These are phyloP conservation scores for Epicoccum nigrum DNA, from an alignment of 2,329 filamentous ascomycete genomes.

Conservation along the genomic window DNA sequence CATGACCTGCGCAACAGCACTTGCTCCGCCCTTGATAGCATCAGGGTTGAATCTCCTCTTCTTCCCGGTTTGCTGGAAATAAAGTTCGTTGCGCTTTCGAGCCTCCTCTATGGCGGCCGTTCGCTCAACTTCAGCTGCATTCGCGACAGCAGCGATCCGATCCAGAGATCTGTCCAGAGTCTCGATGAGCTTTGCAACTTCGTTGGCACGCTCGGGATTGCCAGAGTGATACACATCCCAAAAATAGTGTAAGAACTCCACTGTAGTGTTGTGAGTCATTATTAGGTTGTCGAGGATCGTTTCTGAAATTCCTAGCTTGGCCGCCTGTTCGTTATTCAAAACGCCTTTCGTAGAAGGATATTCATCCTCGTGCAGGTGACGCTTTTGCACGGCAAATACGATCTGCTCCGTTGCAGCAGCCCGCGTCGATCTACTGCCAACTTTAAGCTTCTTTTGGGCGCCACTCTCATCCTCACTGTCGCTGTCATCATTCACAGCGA, in stretches of 20 bases:
- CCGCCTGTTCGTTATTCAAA: constrained; percentile 37
- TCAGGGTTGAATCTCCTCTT: constrained; percentile 72
- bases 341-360: constrained; percentile 31
- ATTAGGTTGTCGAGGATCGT: constrained; percentile 66
- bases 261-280: constrained; percentile 87
- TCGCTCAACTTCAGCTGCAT: constrained; percentile 78
- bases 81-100: constrained; percentile 72
- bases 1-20: constrained; percentile 77
- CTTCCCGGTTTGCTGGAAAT: constrained; percentile 75
- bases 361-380: constrained; percentile 62
- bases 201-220: constrained; percentile 77
- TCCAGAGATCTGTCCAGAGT: constrained; percentile 78
- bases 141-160: constrained; percentile 79
- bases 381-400: constrained; percentile 67
- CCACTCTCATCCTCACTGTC: constrained; percentile 64
- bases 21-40: constrained; percentile 74
- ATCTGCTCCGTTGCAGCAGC: constrained; percentile 69
- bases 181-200: constrained; percentile 81
- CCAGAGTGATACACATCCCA: constrained; percentile 92
- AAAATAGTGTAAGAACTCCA: constrained; percentile 97
- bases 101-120: constrained; percentile 68
- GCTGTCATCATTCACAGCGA: constrained; percentile 72
- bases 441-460: constrained; percentile 62
- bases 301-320: constrained; percentile 45
- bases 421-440: constrained; percentile 73